Base-by-base conservation (phyloP, 441 rosid genomes). In the Breynia disticha region DNA sequence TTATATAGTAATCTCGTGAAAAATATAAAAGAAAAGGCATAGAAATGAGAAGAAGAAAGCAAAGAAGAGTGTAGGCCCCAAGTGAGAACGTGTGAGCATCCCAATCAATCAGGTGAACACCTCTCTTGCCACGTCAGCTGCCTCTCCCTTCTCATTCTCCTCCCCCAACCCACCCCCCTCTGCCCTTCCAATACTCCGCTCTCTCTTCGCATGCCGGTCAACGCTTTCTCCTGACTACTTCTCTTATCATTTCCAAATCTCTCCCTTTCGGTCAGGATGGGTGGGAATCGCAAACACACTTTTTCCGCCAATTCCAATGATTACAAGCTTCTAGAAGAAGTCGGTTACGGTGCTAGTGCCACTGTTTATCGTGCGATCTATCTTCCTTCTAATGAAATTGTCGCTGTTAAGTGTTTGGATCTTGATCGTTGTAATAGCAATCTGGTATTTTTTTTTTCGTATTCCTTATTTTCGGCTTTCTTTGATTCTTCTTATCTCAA, bases 371-470 rank as follows among this genome's bases (percentile, higher is more conserved):
- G 91, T 59, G 97, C 97, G 86, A 87, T 90, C 88, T 90, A 78
- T 74, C 75, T 90, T 32, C 97, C 96, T 2, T 56, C 64, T 57
- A 90, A 94, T 46, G 85, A 90, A 54, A 71, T 90, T 57, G 78
- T 94, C 48, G 97, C 99, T 13, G 77, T 94, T 60, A 94, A 94
- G 69, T 82, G 95, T 62, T 80, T 94, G 83, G 99, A 94, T 87
- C 99, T 94, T 77, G 96, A 90, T 81, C 97, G 99, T 19, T 94
- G 97, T 75, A 85, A 82, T 50, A 83, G 84, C 69, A 90, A 90
- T 67, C 87, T 94, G 87, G 99, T 94, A 37, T 7, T 18, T 2
- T n/a, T n/a, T n/a, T n/a, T n/a, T n/a, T n/a, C n/a, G n/a, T n/a
- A n/a, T n/a, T 41, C 47, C 38, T 20, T 45, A 20, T 48, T 10